Percentiles rank a stretch among this genome's conserved stretches.
These are phyloP conservation scores for Barbatosphaeria neglecta DNA, from an alignment of 495 filamentous ascomycete species.

Conservation along the genomic window DNA sequence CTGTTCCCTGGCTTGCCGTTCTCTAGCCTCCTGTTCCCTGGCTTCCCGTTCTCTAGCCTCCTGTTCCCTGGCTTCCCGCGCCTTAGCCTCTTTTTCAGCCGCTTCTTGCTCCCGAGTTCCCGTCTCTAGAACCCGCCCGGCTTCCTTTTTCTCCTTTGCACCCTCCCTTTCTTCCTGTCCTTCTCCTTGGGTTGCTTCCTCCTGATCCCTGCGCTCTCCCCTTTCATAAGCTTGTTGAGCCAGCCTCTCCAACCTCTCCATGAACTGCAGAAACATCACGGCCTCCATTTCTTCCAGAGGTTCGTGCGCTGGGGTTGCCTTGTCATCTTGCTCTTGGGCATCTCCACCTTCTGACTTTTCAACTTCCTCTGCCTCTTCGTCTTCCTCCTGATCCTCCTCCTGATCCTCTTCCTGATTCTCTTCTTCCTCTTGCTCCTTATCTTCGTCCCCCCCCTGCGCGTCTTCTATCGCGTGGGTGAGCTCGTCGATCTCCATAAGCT, in stretches of 20 bases:
- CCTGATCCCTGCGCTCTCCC: slow-evolving; percentile 2
- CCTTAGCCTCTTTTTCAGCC: not conserved
- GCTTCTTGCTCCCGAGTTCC: not conserved
- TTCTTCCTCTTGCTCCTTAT: no score
- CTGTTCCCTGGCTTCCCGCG: not conserved
- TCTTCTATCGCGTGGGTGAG: no score
- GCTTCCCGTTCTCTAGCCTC: not conserved
- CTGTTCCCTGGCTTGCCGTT: not conserved
- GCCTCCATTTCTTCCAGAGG: no score
- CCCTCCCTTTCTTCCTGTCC: not conserved
- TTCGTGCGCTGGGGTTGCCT: no score
- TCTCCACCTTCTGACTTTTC: no score
- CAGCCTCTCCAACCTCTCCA: slow-evolving; percentile 2
- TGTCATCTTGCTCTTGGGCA: no score
- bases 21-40: not conserved
- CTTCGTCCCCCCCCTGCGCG: no score
- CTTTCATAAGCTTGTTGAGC: slow-evolving; percentile 6
- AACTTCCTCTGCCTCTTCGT: no score
- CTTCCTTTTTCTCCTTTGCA: not conserved
- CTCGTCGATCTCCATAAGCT: no score
- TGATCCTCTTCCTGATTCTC: slow-evolving; percentile 1
- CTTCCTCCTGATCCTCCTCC: slow-evolving; percentile 1
- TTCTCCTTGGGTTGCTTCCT: not conserved
- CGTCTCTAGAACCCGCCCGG: no score
- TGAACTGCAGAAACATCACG: no score